Conservation (phyloP, 352 stramenopile genomes). For the Plasmopara muralis region DNA sequence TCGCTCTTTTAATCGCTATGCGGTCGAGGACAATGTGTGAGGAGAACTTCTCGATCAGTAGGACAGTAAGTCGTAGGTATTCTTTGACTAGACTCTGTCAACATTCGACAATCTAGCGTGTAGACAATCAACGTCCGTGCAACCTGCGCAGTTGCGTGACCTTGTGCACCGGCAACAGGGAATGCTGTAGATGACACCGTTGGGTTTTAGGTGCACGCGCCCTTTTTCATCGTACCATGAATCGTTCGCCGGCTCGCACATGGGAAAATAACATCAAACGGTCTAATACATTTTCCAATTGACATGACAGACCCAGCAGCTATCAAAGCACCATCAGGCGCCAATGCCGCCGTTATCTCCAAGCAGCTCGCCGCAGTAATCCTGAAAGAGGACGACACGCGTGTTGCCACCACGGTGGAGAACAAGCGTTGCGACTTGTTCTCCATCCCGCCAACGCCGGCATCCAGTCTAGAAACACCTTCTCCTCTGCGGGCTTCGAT, state of each 20-base stretch:
- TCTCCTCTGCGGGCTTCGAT: neutral
- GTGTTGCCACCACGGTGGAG: neutral
- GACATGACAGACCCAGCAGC: constrained; percentile 18
- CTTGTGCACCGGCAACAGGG: too few relatives aligned
- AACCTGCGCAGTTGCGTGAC: too few relatives aligned
- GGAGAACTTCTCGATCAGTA: too few relatives aligned
- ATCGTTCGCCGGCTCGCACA: constrained; percentile 19
- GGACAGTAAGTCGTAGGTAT: too few relatives aligned
- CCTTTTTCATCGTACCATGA: constrained; percentile 16
- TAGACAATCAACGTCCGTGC: too few relatives aligned
- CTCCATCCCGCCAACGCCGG: constrained; percentile 4
- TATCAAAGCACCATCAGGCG: constrained; percentile 11
- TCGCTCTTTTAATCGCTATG: too few relatives aligned
- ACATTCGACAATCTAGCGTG: too few relatives aligned
- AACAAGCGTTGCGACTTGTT: constrained; percentile 1
- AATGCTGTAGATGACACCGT: constrained; percentile 16
- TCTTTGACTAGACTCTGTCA: too few relatives aligned
- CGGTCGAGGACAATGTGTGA: too few relatives aligned
- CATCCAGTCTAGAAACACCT: constrained; percentile 5
- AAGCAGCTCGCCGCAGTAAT: constrained; percentile 14
- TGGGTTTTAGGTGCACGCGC: constrained; percentile 10
- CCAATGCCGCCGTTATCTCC: constrained; percentile 12
- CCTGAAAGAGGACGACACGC: constrained; percentile 17
- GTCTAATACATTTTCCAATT: constrained; percentile 19
- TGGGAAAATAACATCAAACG: constrained; percentile 13